Percentiles rank a stretch among this genome's conserved stretches.
phyloP scores from a whole-genome alignment of 129 eudicot species.

The Lactuca saligna region DNA sequence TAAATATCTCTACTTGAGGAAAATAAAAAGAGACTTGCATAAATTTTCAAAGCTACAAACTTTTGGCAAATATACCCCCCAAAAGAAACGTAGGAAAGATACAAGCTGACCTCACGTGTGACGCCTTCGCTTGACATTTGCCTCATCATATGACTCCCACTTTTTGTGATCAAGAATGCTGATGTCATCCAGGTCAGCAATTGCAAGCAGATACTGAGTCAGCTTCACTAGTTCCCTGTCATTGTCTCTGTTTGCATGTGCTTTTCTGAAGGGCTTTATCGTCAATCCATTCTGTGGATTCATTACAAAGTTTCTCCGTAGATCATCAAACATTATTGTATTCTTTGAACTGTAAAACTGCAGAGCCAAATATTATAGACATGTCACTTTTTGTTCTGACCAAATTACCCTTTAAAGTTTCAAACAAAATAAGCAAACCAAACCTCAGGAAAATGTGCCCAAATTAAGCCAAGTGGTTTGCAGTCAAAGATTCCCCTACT shows the following conservation, averaged over 20 bases:
- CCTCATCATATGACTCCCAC: slow-evolving; percentile 74
- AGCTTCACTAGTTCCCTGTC: slow-evolving; percentile 92
- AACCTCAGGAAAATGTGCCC: slow-evolving; percentile 97
- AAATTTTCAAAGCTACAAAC: slow-evolving; percentile 24
- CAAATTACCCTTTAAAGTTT: slow-evolving; percentile 1
- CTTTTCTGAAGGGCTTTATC: slow-evolving; percentile 87
- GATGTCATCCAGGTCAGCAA: slow-evolving; percentile 88
- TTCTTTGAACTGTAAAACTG: slow-evolving; percentile 87
- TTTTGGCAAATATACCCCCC: slow-evolving; percentile 13
- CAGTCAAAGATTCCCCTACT: slow-evolving; percentile 85
- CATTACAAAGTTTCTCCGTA: slow-evolving; percentile 91
- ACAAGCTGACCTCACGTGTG: slow-evolving; percentile 40
- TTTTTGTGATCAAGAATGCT: slow-evolving; percentile 76
- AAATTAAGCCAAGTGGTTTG: slow-evolving; percentile 94
- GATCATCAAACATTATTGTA: slow-evolving; percentile 97
- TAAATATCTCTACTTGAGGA: slow-evolving; percentile 9
- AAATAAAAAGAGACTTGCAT: slow-evolving; percentile 2
- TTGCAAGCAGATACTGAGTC: slow-evolving; percentile 85
- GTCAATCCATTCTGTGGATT: slow-evolving; percentile 93
- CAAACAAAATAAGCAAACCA: background rate
- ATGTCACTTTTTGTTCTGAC: background rate
- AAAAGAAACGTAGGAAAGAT: background rate
- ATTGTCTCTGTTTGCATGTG: slow-evolving; percentile 75
- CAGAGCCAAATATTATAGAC: slow-evolving; percentile 32
- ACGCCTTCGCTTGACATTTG: slow-evolving; percentile 65